These are phyloP conservation scores for Tolypocladium pustulatum DNA, from an alignment of 2,329 filamentous ascomycete species.

Conservation along the genomic window DNA sequence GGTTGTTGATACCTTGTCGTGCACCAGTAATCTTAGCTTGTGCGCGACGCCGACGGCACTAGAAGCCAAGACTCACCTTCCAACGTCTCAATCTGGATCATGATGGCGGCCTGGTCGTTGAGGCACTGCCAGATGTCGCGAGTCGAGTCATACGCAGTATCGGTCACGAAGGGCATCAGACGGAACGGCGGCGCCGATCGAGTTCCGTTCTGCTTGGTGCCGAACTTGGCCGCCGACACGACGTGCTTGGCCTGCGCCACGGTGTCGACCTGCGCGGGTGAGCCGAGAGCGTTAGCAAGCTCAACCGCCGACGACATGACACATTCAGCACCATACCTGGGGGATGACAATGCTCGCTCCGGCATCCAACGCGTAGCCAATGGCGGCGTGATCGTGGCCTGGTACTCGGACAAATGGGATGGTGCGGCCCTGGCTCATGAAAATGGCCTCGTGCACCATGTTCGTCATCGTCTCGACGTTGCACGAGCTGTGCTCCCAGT, in stretches of 20 bases:
- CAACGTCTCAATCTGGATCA: slow-evolving; percentile 35
- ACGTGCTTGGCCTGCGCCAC: slow-evolving; percentile 33
- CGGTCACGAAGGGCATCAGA: slow-evolving; percentile 27
- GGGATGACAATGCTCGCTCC: slow-evolving; percentile 37
- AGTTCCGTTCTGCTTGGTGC: slow-evolving; percentile 24
- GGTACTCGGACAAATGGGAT: slow-evolving; percentile 35
- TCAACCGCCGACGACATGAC: background rate
- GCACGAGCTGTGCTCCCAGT: slow-evolving; percentile 36
- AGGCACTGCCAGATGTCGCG: slow-evolving; percentile 25
- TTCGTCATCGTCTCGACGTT: slow-evolving; percentile 39
- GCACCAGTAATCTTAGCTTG: background rate
- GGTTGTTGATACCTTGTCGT: slow-evolving; percentile 31
- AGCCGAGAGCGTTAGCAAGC: background rate
- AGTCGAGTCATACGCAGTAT: slow-evolving; percentile 20
- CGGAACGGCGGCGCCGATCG: slow-evolving; percentile 36
- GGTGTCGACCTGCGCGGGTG: slow-evolving; percentile 25
- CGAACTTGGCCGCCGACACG: slow-evolving; percentile 32
- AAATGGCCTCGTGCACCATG: slow-evolving; percentile 35
- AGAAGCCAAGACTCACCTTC: slow-evolving; percentile 9
- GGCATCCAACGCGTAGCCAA: slow-evolving; percentile 35
- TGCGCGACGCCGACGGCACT: background rate
- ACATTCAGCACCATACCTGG: slow-evolving; percentile 12
- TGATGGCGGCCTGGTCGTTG: slow-evolving; percentile 35
- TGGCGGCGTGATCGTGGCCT: slow-evolving; percentile 34
- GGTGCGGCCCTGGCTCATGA: slow-evolving; percentile 32